Conservation (phyloP, 495 filamentous ascomycete species). For the Jackrogersella multiformis region DNA sequence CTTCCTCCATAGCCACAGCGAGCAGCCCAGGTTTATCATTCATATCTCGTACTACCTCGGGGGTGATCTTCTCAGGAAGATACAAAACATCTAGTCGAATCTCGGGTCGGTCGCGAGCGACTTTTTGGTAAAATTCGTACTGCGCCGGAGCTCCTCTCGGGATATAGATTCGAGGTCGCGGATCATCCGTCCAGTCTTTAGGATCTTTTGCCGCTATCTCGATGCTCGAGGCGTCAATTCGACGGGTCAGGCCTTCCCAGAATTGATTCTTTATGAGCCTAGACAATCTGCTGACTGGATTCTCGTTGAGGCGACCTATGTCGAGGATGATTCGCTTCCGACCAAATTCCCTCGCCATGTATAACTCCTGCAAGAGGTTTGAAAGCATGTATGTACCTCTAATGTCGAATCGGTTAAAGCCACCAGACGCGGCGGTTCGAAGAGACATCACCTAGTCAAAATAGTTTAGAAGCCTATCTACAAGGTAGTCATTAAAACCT, state of each 20-base stretch:
- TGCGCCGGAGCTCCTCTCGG: slow-evolving; percentile 87
- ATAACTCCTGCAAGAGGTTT: slow-evolving; percentile 92
- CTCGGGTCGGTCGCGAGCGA: slow-evolving; percentile 78
- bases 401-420: slow-evolving; percentile 83
- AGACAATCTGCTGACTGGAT: slow-evolving; percentile 85
- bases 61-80: slow-evolving; percentile 76
- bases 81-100: slow-evolving; percentile 85
- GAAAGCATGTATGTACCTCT: slow-evolving; percentile 96
- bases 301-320: slow-evolving; percentile 87
- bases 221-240: slow-evolving; percentile 89
- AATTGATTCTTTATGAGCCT: slow-evolving; percentile 88
- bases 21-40: slow-evolving; percentile 88
- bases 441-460: slow-evolving; percentile 71
- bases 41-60: slow-evolving; percentile 74
- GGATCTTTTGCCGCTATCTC: slow-evolving; percentile 84
- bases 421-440: slow-evolving; percentile 85
- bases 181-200: slow-evolving; percentile 90
- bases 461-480: slow-evolving; percentile 5
- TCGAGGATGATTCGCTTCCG: slow-evolving; percentile 87
- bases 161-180: slow-evolving; percentile 90
- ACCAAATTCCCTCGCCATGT: slow-evolving; percentile 85
- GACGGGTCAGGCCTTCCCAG: slow-evolving; percentile 87
- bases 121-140: slow-evolving; percentile 81
- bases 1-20: slow-evolving; percentile 87
- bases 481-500: neutral